These are phyloP conservation scores for Rubia occidens DNA, from an alignment of 305 asterid species.

Conservation along the genomic window DNA sequence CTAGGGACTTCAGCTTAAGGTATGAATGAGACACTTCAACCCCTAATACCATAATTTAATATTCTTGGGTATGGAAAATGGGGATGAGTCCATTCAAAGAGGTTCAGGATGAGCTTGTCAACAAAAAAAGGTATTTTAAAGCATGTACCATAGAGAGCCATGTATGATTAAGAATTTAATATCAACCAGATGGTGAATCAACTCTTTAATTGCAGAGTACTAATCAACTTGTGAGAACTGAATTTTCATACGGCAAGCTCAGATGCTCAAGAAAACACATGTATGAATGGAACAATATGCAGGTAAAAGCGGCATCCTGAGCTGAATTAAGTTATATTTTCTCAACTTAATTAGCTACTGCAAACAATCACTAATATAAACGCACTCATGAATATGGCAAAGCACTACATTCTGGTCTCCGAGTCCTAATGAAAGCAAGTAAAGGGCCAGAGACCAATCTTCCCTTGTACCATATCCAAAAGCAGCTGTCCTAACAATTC, in stretches of 20 bases:
- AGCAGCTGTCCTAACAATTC: conserved; percentile 1
- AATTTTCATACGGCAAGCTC: neutral
- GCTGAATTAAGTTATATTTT: neutral
- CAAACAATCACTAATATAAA: neutral
- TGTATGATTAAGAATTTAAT: neutral
- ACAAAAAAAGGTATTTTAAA: neutral
- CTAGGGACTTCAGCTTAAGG: neutral
- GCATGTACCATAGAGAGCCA: neutral
- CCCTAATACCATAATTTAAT: neutral
- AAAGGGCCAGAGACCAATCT: neutral
- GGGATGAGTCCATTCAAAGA: neutral
- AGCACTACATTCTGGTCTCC: no score
- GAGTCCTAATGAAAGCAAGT: neutral
- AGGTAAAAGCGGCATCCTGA: neutral
- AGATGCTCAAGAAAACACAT: conserved; percentile 5
- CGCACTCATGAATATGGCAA: neutral
- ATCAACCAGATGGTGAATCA: neutral
- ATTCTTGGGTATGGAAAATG: neutral
- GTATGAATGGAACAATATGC: neutral
- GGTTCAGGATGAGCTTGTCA: neutral
- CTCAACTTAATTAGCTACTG: neutral
- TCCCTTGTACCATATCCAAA: neutral
- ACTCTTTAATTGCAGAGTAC: neutral
- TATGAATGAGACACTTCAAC: neutral
- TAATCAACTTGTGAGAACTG: neutral